Percentiles rank a stretch among this genome's conserved stretches.
phyloP scores from a whole-genome alignment of 2,329 filamentous ascomycete species.

The Alternaria arbusti region DNA sequence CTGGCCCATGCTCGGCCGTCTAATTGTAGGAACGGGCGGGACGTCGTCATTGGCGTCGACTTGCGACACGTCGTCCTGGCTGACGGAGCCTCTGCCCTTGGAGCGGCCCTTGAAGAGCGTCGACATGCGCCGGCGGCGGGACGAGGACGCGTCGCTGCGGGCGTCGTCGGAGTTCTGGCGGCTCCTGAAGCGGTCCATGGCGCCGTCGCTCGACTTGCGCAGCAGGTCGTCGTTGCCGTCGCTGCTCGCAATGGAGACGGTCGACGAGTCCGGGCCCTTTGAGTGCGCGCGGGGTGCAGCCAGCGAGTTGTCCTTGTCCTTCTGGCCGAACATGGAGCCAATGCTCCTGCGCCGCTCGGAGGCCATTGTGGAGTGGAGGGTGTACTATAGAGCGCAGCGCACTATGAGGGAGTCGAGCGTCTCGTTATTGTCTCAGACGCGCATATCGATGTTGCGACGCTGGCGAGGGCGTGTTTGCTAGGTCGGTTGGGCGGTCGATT shows the following conservation, averaged over 20 bases:
- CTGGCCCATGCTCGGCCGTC: conserved; percentile 17
- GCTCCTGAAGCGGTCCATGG: conserved; percentile 49
- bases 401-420: background rate
- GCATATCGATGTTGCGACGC: conserved; percentile 11
- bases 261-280: conserved; percentile 39
- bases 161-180: conserved; percentile 50
- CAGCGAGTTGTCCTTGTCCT: conserved; percentile 30
- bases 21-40: conserved; percentile 32
- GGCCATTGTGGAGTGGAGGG: conserved; percentile 22
- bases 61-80: conserved; percentile 38
- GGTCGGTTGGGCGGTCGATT: conserved; percentile 14
- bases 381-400: background rate
- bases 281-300: conserved; percentile 30
- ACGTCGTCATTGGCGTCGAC: conserved; percentile 25
- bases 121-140: conserved; percentile 55
- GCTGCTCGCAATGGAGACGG: conserved; percentile 42
- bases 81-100: conserved; percentile 38
- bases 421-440: background rate
- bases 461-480: background rate
- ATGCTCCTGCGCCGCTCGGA: conserved; percentile 33
- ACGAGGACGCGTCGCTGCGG: conserved; percentile 49
- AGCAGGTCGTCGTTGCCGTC: conserved; percentile 33
- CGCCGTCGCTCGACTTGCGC: conserved; percentile 46
- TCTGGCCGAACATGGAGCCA: conserved; percentile 20
- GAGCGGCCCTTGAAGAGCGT: conserved; percentile 60